These are phyloP conservation scores for Naganishia onofrii DNA, from an alignment of 768 basidiomycete genomes.

Conservation along the genomic window DNA sequence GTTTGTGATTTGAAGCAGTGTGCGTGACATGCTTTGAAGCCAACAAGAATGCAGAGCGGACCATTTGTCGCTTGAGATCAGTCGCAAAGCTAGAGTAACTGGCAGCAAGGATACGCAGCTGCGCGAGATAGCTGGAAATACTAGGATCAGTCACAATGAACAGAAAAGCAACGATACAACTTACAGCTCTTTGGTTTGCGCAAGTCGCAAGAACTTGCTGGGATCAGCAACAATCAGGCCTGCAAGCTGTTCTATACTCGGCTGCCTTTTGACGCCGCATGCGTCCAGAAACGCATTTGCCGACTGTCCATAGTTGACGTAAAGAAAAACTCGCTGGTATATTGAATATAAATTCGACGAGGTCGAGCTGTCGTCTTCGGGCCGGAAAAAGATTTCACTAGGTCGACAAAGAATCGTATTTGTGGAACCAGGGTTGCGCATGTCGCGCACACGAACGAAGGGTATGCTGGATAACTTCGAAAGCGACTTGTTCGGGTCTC, in stretches of 20 bases:
- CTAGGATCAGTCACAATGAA: neutral
- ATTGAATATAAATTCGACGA: conserved; percentile 55
- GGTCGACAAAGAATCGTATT: conserved; percentile 34
- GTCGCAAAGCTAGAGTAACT: conserved; percentile 58
- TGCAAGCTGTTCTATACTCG: conserved; percentile 64
- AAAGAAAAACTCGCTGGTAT: conserved; percentile 77
- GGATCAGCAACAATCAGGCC: conserved; percentile 34
- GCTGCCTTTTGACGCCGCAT: conserved; percentile 83
- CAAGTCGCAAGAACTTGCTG: conserved; percentile 63
- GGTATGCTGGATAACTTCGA: conserved; percentile 60
- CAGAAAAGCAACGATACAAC: conserved; percentile 35
- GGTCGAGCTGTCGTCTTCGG: conserved; percentile 39
- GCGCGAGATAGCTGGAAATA: conserved; percentile 65
- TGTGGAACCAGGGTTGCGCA: conserved; percentile 1
- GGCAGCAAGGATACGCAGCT: conserved; percentile 81
- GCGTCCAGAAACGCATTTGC: conserved; percentile 82
- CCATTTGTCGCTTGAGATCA: conserved; percentile 65
- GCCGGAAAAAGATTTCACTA: conserved; percentile 46
- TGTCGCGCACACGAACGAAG: conserved; percentile 61
- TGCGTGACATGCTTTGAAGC: conserved; percentile 50
- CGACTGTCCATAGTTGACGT: conserved; percentile 77
- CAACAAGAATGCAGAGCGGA: conserved; percentile 67
- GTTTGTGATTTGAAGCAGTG: neutral
- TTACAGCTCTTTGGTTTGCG: conserved; percentile 69
- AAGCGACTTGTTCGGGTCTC: conserved; percentile 55